A percentile compares a stretch with the other conserved stretches of the same genome.
phyloP scores from a whole-genome alignment of 2,329 filamentous ascomycete genomes.

The Fusarium clavum region DNA sequence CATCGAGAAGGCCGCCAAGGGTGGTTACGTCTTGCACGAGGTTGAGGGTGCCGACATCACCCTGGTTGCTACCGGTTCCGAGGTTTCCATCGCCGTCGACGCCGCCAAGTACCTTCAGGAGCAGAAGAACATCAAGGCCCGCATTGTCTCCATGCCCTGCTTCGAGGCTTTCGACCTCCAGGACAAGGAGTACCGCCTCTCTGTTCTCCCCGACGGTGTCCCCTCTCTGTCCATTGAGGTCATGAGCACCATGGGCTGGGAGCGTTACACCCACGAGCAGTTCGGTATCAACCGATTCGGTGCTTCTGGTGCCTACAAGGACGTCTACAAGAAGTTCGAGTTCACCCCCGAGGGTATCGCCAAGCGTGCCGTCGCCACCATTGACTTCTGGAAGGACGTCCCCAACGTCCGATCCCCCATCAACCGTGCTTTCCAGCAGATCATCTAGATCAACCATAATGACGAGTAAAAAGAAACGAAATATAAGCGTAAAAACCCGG shows the following conservation, averaged over 20 bases:
- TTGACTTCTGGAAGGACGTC: conserved; percentile 97
- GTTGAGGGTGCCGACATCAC: conserved; percentile 86
- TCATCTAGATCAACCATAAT: conserved; percentile 73
- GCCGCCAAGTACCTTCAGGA: conserved; percentile 91
- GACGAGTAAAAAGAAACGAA: conserved; percentile 30
- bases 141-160: conserved; percentile 96
- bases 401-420: conserved; percentile 92
- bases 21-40: conserved; percentile 92
- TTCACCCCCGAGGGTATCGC: conserved; percentile 97
- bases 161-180: conserved; percentile 97
- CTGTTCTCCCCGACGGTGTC: conserved; percentile 92
- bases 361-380: conserved; percentile 91
- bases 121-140: conserved; percentile 86
- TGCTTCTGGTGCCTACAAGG: conserved; percentile 96
- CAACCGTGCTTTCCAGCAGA: conserved; percentile 97
- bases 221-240: conserved; percentile 94
- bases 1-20: conserved; percentile 90
- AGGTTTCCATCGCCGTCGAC: conserved; percentile 94
- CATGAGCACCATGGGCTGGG: conserved; percentile 98
- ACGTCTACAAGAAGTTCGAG: conserved; percentile 99
- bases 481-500: conserved; percentile 27
- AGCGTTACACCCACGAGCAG: conserved; percentile 99
- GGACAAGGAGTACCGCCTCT: conserved; percentile 93
- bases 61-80: conserved; percentile 93
- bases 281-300: conserved; percentile 99